phyloP scores from a whole-genome alignment of 2,329 filamentous ascomycete genomes.

The Pseudopyrenochaeta lycopersici region DNA sequence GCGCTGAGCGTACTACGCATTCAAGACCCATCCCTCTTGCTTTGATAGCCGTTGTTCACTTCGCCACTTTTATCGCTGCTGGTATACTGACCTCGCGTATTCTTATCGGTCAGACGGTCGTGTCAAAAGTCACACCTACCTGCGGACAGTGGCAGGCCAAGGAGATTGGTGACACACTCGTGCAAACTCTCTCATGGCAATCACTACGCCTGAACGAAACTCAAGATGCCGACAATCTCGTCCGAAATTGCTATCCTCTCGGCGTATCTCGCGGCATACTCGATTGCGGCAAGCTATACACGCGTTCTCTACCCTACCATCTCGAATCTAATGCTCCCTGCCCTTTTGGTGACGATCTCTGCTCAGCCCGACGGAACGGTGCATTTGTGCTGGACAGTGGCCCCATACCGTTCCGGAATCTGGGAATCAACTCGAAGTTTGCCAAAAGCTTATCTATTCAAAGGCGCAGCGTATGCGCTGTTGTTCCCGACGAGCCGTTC shows the following conservation, averaged over 20 bases:
- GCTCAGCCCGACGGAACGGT: not conserved
- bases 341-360: not conserved
- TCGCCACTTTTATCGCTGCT: not conserved
- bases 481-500: constrained; percentile 2
- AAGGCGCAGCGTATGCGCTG: constrained; percentile 3
- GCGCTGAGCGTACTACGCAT: not conserved
- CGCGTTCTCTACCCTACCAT: constrained; percentile 1
- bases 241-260: constrained; percentile 2
- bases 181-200: not conserved
- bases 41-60: not conserved
- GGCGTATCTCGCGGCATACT: constrained; percentile 6
- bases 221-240: constrained; percentile 1
- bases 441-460: not conserved
- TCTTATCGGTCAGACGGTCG: not conserved
- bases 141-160: constrained; percentile 1
- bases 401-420: not conserved
- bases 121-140: not conserved
- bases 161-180: not conserved
- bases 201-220: constrained; percentile 3
- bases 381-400: constrained; percentile 1
- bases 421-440: constrained; percentile 7
- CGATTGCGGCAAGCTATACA: constrained; percentile 3
- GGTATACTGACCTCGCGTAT: constrained; percentile 4
- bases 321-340: constrained; percentile 1
- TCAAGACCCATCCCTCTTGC: not conserved